These are phyloP conservation scores for Candida xyloterini DNA, from an alignment of 805 yeast species.

Conservation along the genomic window DNA sequence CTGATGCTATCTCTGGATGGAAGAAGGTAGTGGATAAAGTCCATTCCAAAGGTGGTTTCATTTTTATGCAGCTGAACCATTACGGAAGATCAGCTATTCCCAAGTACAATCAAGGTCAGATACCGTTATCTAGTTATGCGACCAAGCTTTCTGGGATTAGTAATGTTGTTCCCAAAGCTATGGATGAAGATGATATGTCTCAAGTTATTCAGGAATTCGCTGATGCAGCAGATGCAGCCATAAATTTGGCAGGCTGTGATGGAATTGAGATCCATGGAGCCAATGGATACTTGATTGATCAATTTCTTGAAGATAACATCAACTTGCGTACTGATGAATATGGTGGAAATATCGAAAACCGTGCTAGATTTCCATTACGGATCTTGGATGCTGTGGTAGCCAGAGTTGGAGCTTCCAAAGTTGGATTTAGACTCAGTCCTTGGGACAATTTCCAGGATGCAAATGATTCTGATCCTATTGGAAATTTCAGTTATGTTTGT, in stretches of 20 bases:
- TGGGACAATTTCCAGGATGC: constrained; percentile 33
- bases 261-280: constrained; percentile 41
- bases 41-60: constrained; percentile 40
- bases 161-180: constrained; percentile 21
- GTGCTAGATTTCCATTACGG: constrained; percentile 35
- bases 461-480: constrained; percentile 20
- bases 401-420: constrained; percentile 35
- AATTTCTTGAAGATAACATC: constrained; percentile 34
- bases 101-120: constrained; percentile 8
- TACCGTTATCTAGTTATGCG: constrained; percentile 15
- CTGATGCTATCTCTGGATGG: constrained; percentile 36
- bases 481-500: constrained; percentile 29
- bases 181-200: constrained; percentile 37
- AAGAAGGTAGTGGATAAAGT: constrained; percentile 41
- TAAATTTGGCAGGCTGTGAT: constrained; percentile 38
- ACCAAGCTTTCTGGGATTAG: constrained; percentile 11
- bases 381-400: constrained; percentile 36
- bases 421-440: constrained; percentile 37
- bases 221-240: constrained; percentile 31
- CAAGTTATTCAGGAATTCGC: constrained; percentile 29
- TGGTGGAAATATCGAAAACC: constrained; percentile 48
- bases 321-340: constrained; percentile 47
- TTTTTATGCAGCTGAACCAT: constrained; percentile 44
- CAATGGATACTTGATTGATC: constrained; percentile 39
- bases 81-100: constrained; percentile 41